Evolutionary conservation across 208 protist species (phyloP).

Genomic region (Leishmania turanica): DNA sequence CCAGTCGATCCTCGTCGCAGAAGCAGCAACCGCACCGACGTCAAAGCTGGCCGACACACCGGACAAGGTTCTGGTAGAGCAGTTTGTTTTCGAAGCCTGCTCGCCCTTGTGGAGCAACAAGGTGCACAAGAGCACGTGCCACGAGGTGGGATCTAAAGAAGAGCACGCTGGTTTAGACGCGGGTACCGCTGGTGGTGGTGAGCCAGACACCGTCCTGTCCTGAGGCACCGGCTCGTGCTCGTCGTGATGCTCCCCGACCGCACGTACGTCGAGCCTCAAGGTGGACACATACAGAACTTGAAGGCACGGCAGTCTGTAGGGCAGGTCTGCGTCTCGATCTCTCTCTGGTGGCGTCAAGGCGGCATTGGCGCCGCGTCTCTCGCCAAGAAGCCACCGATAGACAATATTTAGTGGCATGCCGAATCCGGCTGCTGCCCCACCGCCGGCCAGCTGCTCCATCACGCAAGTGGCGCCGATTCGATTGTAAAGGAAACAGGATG

Average conservation of each 20-base stretch:
- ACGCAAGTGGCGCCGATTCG: neutral
- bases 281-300: slow-evolving; percentile 1
- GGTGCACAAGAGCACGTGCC: slow-evolving; percentile 11
- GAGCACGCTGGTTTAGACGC: neutral
- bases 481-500: neutral
- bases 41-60: neutral
- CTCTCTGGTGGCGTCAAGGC: neutral
- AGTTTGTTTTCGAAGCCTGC: neutral
- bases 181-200: neutral
- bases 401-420: neutral
- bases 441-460: neutral
- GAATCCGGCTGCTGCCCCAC: neutral
- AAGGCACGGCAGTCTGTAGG: neutral
- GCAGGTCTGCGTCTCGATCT: neutral
- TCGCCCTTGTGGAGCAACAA: neutral
- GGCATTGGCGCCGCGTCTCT: neutral
- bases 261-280: neutral
- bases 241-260: neutral
- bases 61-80: neutral
- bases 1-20: neutral
- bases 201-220: too few species aligned
- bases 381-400: neutral
- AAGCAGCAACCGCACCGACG: neutral
- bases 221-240: neutral
- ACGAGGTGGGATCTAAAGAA: neutral